phyloP scores from a whole-genome alignment of 805 yeast species.

The Sugiyamaella floridensis region DNA sequence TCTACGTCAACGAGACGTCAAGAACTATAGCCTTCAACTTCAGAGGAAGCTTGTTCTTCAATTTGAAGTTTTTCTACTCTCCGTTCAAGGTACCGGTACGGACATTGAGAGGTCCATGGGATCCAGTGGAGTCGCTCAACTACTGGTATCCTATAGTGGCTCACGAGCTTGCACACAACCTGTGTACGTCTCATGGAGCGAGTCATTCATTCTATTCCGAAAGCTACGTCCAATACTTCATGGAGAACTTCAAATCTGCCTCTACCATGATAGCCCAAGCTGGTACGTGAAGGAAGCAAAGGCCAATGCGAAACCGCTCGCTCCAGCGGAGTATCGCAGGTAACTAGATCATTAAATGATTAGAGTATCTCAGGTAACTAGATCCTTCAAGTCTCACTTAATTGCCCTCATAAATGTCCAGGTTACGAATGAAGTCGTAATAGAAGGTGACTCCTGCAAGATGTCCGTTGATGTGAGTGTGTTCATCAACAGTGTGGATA shows the following conservation, averaged over 20 bases:
- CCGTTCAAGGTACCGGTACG: not conserved
- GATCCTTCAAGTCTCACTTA: not conserved
- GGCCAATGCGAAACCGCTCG: too few species aligned
- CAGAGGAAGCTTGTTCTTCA: slow-evolving; percentile 34
- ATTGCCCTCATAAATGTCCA: slow-evolving; percentile 1
- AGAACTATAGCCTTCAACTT: slow-evolving; percentile 34
- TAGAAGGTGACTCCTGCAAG: slow-evolving; percentile 32
- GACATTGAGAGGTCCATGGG: slow-evolving; percentile 5
- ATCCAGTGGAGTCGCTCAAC: slow-evolving; percentile 18
- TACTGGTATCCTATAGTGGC: slow-evolving; percentile 36
- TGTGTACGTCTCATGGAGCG: slow-evolving; percentile 31
- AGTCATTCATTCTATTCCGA: slow-evolving; percentile 30
- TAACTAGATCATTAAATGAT: too few species aligned
- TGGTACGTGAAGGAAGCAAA: not conserved
- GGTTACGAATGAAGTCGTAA: slow-evolving; percentile 25
- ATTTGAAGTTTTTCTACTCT: slow-evolving; percentile 24
- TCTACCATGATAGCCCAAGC: not conserved
- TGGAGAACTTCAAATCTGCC: slow-evolving; percentile 19
- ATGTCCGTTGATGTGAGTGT: slow-evolving; percentile 48
- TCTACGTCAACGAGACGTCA: slow-evolving; percentile 19
- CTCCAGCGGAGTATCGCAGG: too few species aligned
- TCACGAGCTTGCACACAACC: slow-evolving; percentile 37
- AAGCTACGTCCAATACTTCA: slow-evolving; percentile 25
- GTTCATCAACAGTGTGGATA: slow-evolving; percentile 61
- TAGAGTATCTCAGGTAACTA: not conserved